Evolutionary conservation across 495 filamentous ascomycete genomes (phyloP).

Genomic region (Neurospora hispaniola): DNA sequence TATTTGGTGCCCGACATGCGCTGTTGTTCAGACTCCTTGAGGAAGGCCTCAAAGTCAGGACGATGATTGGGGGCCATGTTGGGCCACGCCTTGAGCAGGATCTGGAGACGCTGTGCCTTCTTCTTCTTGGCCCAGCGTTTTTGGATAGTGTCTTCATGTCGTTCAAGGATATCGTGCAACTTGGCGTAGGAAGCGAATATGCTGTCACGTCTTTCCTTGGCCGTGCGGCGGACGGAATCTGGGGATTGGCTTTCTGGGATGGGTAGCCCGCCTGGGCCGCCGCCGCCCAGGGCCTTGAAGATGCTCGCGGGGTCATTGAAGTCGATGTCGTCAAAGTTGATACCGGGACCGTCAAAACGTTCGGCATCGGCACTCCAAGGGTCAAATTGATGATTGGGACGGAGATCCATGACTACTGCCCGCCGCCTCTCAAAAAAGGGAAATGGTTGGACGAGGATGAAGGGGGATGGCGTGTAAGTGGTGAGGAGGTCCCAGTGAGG

Average conservation of each 20-base stretch:
- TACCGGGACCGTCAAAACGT: background rate
- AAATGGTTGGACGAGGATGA: background rate
- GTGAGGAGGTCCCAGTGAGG: background rate
- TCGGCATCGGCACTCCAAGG: background rate
- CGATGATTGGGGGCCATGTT: constrained; percentile 38
- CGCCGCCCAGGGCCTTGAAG: background rate
- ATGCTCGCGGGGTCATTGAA: constrained; percentile 7
- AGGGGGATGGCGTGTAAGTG: background rate
- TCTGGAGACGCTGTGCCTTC: constrained; percentile 25
- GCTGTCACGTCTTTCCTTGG: background rate
- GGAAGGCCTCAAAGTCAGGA: constrained; percentile 39
- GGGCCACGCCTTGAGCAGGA: constrained; percentile 36
- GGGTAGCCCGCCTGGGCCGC: background rate
- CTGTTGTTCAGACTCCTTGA: constrained; percentile 11
- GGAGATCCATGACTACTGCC: background rate
- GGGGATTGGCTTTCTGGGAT: background rate
- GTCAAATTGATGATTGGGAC: background rate
- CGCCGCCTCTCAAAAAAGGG: background rate
- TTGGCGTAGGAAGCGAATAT: background rate
- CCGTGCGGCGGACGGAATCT: constrained; percentile 2
- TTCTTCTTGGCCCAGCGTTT: constrained; percentile 43
- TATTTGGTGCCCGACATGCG: background rate
- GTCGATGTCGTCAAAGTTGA: background rate
- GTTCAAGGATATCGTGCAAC: constrained; percentile 21
- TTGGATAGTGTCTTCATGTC: constrained; percentile 35